phyloP scores from a whole-genome alignment of 148 eudicot genomes.

The Dysphania ambrosioides region DNA sequence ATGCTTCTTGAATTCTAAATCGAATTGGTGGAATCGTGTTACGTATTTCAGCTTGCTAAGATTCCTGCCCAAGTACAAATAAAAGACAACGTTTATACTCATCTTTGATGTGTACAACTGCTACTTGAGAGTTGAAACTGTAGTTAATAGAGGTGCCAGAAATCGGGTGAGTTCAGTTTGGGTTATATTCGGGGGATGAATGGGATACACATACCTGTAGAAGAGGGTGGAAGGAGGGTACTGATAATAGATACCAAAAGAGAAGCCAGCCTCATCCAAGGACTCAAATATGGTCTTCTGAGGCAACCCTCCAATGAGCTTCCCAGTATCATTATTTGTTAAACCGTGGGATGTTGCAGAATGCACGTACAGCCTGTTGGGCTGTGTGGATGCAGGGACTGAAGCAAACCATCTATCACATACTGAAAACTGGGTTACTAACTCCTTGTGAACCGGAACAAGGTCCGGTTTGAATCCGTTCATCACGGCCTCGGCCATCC shows the following conservation, averaged over 20 bases:
- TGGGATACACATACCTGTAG: slow-evolving; percentile 40
- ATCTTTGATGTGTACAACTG: too few species aligned
- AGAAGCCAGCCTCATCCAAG: slow-evolving; percentile 40
- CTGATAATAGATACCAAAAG: slow-evolving; percentile 62
- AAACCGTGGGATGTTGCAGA: slow-evolving; percentile 65
- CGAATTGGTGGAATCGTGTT: slow-evolving; percentile 41
- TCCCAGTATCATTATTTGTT: slow-evolving; percentile 39
- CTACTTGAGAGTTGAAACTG: too few species aligned
- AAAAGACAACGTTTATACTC: too few species aligned
- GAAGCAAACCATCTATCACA: slow-evolving; percentile 82
- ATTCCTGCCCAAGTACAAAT: too few species aligned
- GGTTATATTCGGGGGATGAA: too few species aligned
- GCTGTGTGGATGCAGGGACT: slow-evolving; percentile 63
- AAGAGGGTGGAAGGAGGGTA: slow-evolving; percentile 61
- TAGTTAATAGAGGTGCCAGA: too few species aligned
- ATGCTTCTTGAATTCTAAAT: slow-evolving; percentile 37
- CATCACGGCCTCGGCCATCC: slow-evolving; percentile 58
- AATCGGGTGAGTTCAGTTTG: too few species aligned
- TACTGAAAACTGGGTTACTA: slow-evolving; percentile 63
- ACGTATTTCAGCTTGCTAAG: slow-evolving; percentile 43
- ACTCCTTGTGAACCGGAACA: slow-evolving; percentile 57
- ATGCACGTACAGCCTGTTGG: slow-evolving; percentile 61
- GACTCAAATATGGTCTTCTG: slow-evolving; percentile 71
- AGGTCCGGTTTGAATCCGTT: slow-evolving; percentile 70
- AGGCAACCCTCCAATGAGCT: slow-evolving; percentile 48